Base-by-base conservation (phyloP, 2,329 filamentous ascomycete species). In the Sporothrix humicola region DNA sequence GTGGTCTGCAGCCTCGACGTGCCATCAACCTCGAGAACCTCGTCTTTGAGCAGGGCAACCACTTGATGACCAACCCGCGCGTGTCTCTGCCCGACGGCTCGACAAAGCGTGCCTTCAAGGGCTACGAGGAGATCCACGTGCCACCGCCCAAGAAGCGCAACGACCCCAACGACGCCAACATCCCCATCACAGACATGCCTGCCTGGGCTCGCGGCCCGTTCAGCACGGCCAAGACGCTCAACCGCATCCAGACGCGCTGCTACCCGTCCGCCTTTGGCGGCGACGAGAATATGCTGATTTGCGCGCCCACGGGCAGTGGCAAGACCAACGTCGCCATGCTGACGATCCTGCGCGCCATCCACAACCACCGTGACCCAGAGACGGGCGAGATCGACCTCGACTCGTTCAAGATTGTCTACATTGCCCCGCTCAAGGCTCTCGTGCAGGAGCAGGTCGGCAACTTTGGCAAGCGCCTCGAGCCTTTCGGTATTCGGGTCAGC, bases 271-370 rank as follows among this genome's bases (percentile, higher is more conserved):
- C 96, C 0, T 99, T 99, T 79, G 88, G 94, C 74, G 93, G 95
- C 75, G 97, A 99, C 80, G 95, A 94, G 46, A 99, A 99, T 81
- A 94, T 99, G 93, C 91, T 99, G 73, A 92, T 99, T 79, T 99
- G 96, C 81, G 97, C 96, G 7, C 96, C 96, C 1, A 99, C 96
- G 69, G 96, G 96, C 77, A 97, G 94, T 81, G 96, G 96, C 80
- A 99, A 99, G 85, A 99, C 96, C 1, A 99, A 99, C 79, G 96
- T 99, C 70, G 95, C 95, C 58, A 98, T 99, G 95, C 86, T 99
- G 76, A 92, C 95, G 1, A 98, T 99, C 79, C 87, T 99, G 54
- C 93, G 95, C 76, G 97, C 99, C 81, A 94, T 99, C 79, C 96
- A 96, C 75, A 99, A 98, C 85, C 92, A 99, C 80, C 90, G 95